Evolutionary conservation across 2,329 filamentous ascomycete species (phyloP).

Genomic region (Pestalotiopsis sp.): DNA sequence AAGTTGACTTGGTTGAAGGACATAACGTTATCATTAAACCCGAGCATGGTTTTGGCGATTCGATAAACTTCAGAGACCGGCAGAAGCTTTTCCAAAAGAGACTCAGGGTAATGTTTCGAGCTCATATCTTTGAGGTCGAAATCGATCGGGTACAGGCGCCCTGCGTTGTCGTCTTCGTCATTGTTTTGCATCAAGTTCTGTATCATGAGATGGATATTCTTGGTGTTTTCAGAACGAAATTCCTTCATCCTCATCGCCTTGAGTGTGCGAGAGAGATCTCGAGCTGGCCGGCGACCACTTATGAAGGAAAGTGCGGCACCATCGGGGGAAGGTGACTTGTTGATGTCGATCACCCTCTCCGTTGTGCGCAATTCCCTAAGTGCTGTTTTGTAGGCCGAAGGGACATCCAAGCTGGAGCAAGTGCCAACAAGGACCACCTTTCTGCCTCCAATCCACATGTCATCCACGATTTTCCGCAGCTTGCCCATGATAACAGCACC

Average conservation of each 20-base stretch:
- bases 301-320: too few species aligned
- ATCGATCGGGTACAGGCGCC: neutral
- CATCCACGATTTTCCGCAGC: slow-evolving; percentile 72
- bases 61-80: slow-evolving; percentile 29
- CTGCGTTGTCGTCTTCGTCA: neutral
- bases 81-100: slow-evolving; percentile 22
- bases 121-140: slow-evolving; percentile 12
- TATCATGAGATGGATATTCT: slow-evolving; percentile 29
- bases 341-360: slow-evolving; percentile 31
- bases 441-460: slow-evolving; percentile 70
- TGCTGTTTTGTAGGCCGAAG: slow-evolving; percentile 42
- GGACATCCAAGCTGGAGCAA: slow-evolving; percentile 58
- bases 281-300: too few species aligned
- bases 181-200: slow-evolving; percentile 5
- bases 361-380: slow-evolving; percentile 40
- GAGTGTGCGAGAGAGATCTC: neutral
- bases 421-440: slow-evolving; percentile 81
- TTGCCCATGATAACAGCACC: slow-evolving; percentile 71
- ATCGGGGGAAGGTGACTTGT: neutral
- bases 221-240: slow-evolving; percentile 29
- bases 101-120: slow-evolving; percentile 11
- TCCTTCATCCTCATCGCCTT: slow-evolving; percentile 5
- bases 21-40: slow-evolving; percentile 17
- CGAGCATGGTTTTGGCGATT: slow-evolving; percentile 30
- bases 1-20: slow-evolving; percentile 20